Percentiles rank a stretch among this genome's conserved stretches.
Conservation (phyloP, 192 early-diverging fungal species). For the Coemansia sp. region DNA sequence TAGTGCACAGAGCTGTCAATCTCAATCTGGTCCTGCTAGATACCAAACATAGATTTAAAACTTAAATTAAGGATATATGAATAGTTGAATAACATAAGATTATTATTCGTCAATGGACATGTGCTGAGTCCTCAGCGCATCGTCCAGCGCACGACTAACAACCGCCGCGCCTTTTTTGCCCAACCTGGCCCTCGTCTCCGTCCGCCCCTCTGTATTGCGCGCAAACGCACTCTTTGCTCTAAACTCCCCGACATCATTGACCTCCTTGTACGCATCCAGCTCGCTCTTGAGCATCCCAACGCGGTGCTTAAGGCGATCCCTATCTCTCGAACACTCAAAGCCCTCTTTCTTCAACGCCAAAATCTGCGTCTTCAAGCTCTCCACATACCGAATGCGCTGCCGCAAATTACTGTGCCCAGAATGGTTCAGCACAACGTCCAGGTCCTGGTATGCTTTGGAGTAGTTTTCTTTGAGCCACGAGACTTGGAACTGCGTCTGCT, state of each 20-base stretch:
- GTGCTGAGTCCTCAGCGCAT: slow-evolving; percentile 17
- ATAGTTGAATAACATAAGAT: neutral
- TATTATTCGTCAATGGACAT: slow-evolving; percentile 20
- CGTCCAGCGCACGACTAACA: slow-evolving; percentile 18
- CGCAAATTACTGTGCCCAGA: slow-evolving; percentile 41
- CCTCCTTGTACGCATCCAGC: slow-evolving; percentile 50
- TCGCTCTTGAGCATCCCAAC: slow-evolving; percentile 39
- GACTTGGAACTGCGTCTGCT: slow-evolving; percentile 51
- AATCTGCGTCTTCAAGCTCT: slow-evolving; percentile 44
- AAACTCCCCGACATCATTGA: slow-evolving; percentile 32
- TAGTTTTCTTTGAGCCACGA: slow-evolving; percentile 53
- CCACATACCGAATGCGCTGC: slow-evolving; percentile 52
- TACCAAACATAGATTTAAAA: neutral
- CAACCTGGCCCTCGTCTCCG: neutral
- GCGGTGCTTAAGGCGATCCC: slow-evolving; percentile 28
- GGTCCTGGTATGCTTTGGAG: slow-evolving; percentile 39
- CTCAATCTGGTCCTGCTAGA: no score
- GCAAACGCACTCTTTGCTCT: slow-evolving; percentile 10
- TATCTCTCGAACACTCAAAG: slow-evolving; percentile 34
- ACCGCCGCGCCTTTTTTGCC: slow-evolving; percentile 17
- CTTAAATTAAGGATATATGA: neutral
- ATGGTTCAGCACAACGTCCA: slow-evolving; percentile 36
- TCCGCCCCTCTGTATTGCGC: neutral
- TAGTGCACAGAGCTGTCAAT: neutral
- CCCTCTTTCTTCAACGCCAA: slow-evolving; percentile 43